Evolutionary conservation across 164 flowering plant genomes (phyloP).

Genomic region (Saururus chinensis): DNA sequence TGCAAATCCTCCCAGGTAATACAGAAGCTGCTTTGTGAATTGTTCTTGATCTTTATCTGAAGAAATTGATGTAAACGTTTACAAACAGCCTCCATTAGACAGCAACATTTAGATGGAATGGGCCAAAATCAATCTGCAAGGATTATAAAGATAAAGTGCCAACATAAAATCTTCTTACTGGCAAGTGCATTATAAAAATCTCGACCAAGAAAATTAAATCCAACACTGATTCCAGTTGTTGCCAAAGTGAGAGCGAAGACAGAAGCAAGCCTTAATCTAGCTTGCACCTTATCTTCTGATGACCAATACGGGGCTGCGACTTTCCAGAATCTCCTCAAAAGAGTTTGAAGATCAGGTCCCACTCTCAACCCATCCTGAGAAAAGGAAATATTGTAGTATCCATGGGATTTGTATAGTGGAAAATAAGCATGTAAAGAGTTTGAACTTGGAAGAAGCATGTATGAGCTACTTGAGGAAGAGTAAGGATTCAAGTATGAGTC

Average conservation of each 20-base stretch:
- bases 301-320: conserved; percentile 95
- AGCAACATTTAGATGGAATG: too few relatives aligned
- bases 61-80: not conserved
- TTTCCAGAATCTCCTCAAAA: conserved; percentile 73
- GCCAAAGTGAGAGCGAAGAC: conserved; percentile 85
- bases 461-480: not conserved
- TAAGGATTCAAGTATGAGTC: too few relatives aligned
- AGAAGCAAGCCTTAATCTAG: conserved; percentile 61
- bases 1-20: conserved; percentile 87
- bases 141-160: not conserved
- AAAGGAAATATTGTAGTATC: not conserved
- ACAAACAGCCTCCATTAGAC: not conserved
- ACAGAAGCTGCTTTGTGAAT: conserved; percentile 71
- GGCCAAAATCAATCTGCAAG: not conserved
- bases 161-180: conserved; percentile 25
- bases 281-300: conserved; percentile 71
- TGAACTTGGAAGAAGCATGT: not conserved
- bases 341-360: conserved; percentile 32
- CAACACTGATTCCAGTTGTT: conserved; percentile 96
- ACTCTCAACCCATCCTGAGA: conserved; percentile 10
- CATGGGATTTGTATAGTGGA: not conserved
- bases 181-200: conserved; percentile 96
- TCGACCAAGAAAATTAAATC: conserved; percentile 90
- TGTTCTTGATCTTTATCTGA: conserved; percentile 94
- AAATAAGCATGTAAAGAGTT: not conserved